phyloP scores from a whole-genome alignment of 2,329 filamentous ascomycete genomes.

The Ophiostoma sp. region DNA sequence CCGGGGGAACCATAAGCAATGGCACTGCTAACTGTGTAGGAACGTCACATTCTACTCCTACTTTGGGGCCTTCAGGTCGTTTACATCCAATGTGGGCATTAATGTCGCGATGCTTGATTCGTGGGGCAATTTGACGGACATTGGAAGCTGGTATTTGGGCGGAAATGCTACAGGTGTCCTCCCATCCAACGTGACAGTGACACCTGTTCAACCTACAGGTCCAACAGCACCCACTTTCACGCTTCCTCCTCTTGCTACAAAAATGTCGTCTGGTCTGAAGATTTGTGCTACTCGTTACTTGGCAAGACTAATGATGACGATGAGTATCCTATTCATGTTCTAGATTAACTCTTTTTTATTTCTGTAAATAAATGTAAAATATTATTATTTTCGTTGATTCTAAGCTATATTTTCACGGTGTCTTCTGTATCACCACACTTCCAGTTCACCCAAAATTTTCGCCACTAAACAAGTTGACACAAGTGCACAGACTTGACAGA shows the following conservation, averaged over 20 bases:
- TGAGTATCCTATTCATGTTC: not conserved
- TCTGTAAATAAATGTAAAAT: too few species aligned
- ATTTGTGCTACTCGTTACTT: not conserved
- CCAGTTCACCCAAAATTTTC: too few species aligned
- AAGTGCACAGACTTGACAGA: too few species aligned
- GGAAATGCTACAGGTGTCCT: conserved; percentile 47
- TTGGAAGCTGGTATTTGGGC: conserved; percentile 74
- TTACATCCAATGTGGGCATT: conserved; percentile 69
- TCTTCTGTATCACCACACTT: too few species aligned
- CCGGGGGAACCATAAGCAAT: too few species aligned
- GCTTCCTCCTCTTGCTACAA: conserved; percentile 6
- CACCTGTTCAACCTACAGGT: not conserved
- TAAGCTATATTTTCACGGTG: too few species aligned
- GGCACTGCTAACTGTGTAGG: conserved; percentile 26
- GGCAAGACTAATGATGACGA: not conserved
- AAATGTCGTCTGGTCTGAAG: not conserved
- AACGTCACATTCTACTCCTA: conserved; percentile 69
- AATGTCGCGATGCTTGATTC: conserved; percentile 70
- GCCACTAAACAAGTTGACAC: too few species aligned
- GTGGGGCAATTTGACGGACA: conserved; percentile 68
- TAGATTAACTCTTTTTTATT: not conserved
- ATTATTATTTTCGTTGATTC: too few species aligned
- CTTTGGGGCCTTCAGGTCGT: conserved; percentile 71
- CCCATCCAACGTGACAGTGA: conserved; percentile 33
- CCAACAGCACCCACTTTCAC: conserved; percentile 6